Conservation (phyloP, 345 rosid species). For the Eucalyptus regnans region DNA sequence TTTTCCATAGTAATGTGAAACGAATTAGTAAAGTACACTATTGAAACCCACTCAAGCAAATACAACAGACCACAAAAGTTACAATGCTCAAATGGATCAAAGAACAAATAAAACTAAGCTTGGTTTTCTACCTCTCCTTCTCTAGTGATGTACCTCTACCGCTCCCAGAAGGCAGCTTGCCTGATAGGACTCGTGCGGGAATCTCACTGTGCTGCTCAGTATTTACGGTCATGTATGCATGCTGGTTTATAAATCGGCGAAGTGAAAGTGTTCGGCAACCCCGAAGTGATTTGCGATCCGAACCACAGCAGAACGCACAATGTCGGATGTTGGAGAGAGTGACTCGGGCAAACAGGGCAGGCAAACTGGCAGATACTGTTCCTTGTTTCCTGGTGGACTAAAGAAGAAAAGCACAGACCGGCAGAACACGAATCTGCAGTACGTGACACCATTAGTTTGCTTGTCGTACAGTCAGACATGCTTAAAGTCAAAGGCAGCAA, state of each 20-base stretch:
- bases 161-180: neutral
- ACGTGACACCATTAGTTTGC: neutral
- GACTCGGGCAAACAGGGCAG: slow-evolving; percentile 63
- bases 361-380: slow-evolving; percentile 65
- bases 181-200: neutral
- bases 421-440: slow-evolving; percentile 81
- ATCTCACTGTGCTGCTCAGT: neutral
- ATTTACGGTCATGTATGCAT: neutral
- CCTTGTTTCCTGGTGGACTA: slow-evolving; percentile 27
- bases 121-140: neutral
- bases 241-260: neutral
- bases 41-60: neutral
- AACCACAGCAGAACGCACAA: slow-evolving; percentile 35
- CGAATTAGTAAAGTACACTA: neutral
- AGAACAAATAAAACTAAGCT: neutral
- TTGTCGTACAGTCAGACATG: neutral
- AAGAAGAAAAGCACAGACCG: slow-evolving; percentile 47
- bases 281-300: slow-evolving; percentile 54
- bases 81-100: neutral
- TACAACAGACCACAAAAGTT: neutral
- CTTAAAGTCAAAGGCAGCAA: neutral
- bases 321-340: slow-evolving; percentile 38
- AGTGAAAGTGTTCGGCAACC: slow-evolving; percentile 50
- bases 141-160: neutral
- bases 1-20: neutral